These are phyloP conservation scores for Pythium utonaiense DNA, from an alignment of 352 stramenopile species.

Conservation along the genomic window DNA sequence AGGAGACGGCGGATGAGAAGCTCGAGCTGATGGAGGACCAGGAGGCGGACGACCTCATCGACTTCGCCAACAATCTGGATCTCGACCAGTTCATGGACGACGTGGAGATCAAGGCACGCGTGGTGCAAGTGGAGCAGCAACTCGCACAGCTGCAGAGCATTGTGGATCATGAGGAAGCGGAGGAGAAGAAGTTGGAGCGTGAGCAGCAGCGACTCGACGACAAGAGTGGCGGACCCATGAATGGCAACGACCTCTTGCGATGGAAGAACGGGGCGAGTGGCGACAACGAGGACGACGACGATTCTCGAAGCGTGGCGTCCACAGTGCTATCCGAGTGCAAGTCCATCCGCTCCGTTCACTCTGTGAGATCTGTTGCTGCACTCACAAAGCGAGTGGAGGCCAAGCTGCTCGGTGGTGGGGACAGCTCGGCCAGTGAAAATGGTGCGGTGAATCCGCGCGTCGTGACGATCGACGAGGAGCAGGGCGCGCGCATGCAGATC, in stretches of 20 bases:
- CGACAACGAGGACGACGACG: slow-evolving; percentile 50
- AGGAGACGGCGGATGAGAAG: slow-evolving; percentile 79
- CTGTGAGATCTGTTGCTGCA: slow-evolving; percentile 67
- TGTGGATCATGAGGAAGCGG: slow-evolving; percentile 69
- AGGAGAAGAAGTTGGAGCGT: slow-evolving; percentile 78
- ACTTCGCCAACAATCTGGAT: slow-evolving; percentile 92
- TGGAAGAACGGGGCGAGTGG: slow-evolving; percentile 24
- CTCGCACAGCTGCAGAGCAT: slow-evolving; percentile 87
- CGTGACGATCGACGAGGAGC: slow-evolving; percentile 89
- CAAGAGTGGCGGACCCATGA: slow-evolving; percentile 34
- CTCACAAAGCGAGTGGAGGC: slow-evolving; percentile 70
- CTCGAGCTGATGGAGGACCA: slow-evolving; percentile 65
- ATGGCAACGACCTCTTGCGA: slow-evolving; percentile 48
- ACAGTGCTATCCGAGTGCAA: slow-evolving; percentile 85
- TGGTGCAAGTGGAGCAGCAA: slow-evolving; percentile 88
- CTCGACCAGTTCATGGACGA: slow-evolving; percentile 95
- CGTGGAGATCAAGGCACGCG: slow-evolving; percentile 76
- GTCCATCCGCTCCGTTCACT: slow-evolving; percentile 84
- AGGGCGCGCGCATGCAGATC: slow-evolving; percentile 82
- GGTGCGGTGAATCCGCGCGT: slow-evolving; percentile 64
- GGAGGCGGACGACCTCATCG: slow-evolving; percentile 90
- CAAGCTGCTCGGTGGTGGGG: slow-evolving; percentile 35
- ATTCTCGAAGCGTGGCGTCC: slow-evolving; percentile 60
- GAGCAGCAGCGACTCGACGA: slow-evolving; percentile 78
- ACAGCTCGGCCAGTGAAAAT: neutral